These are phyloP conservation scores for Medicago lupulina DNA, from an alignment of 306 rosid species.

Conservation along the genomic window DNA sequence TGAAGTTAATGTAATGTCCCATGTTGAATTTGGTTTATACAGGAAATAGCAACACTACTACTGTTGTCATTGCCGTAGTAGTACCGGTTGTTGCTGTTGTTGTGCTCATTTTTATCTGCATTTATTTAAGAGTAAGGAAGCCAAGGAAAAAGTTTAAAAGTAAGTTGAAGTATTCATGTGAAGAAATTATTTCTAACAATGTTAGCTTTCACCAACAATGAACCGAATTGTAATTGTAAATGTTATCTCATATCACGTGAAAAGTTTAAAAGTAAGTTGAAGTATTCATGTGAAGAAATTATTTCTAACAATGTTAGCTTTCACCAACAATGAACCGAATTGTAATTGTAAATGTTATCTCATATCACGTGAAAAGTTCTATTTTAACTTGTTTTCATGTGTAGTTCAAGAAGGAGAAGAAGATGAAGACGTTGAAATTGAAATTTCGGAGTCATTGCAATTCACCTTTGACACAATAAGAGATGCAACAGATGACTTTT, in stretches of 20 bases:
- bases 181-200: too few species aligned
- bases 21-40: neutral
- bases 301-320: too few species aligned
- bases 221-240: too few species aligned
- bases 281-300: too few species aligned
- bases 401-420: neutral
- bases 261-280: slow-evolving; percentile 36
- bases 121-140: slow-evolving; percentile 40
- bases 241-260: too few species aligned
- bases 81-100: slow-evolving; percentile 38
- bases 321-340: too few species aligned
- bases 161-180: slow-evolving; percentile 17
- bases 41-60: slow-evolving; percentile 41
- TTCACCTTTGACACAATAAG: slow-evolving; percentile 35
- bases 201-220: too few species aligned
- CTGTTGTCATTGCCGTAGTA: slow-evolving; percentile 12
- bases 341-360: too few species aligned
- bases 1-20: too few species aligned
- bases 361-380: too few species aligned
- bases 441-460: slow-evolving; percentile 21
- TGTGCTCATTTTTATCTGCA: slow-evolving; percentile 32
- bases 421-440: slow-evolving; percentile 20
- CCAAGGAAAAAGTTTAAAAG: slow-evolving; percentile 12
- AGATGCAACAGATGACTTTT: slow-evolving; percentile 41
- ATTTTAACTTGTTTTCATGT: neutral